A percentile compares a stretch with the other conserved stretches of the same genome.
phyloP scores from a whole-genome alignment of 1,284 basidiomycete genomes.

The Stygiomarasmius scandens region DNA sequence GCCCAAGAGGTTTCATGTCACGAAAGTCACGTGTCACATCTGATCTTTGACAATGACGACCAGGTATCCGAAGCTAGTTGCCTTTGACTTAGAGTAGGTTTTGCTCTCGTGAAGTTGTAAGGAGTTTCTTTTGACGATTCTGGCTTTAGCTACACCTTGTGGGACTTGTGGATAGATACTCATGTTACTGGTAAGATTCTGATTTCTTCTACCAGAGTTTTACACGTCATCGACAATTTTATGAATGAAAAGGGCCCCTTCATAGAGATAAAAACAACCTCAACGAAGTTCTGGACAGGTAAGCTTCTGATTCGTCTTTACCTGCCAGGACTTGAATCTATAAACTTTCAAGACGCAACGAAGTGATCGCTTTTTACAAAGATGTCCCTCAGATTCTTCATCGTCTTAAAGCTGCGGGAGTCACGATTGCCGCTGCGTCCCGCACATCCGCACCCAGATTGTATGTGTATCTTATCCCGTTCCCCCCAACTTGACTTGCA shows the following conservation, averaged over 20 bases:
- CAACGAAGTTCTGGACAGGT: constrained; percentile 69
- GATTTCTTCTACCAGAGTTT: too few relatives aligned
- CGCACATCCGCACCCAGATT: constrained; percentile 70
- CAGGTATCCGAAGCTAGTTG: constrained; percentile 66
- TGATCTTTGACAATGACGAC: constrained; percentile 29
- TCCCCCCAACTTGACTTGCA: background rate
- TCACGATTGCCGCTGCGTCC: constrained; percentile 76
- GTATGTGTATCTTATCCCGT: constrained; percentile 45
- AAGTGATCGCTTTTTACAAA: constrained; percentile 67
- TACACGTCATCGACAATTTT: constrained; percentile 19
- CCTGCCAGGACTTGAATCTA: constrained; percentile 4
- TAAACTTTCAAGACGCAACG: constrained; percentile 47
- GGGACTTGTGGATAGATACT: constrained; percentile 86
- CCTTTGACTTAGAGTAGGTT: constrained; percentile 83
- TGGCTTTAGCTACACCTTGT: constrained; percentile 71
- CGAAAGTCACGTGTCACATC: too few relatives aligned
- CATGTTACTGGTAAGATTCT: constrained; percentile 55
- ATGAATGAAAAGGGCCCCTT: constrained; percentile 57
- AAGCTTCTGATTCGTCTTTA: constrained; percentile 14
- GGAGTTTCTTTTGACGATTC: too few relatives aligned
- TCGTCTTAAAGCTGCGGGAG: constrained; percentile 53
- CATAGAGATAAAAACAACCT: constrained; percentile 55
- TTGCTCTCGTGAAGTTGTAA: too few relatives aligned
- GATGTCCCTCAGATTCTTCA: constrained; percentile 81
- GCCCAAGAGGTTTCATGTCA: too few relatives aligned